Evolutionary conservation across 2,329 filamentous ascomycete species (phyloP).

Genomic region (Drechslerella stenobrocha): DNA sequence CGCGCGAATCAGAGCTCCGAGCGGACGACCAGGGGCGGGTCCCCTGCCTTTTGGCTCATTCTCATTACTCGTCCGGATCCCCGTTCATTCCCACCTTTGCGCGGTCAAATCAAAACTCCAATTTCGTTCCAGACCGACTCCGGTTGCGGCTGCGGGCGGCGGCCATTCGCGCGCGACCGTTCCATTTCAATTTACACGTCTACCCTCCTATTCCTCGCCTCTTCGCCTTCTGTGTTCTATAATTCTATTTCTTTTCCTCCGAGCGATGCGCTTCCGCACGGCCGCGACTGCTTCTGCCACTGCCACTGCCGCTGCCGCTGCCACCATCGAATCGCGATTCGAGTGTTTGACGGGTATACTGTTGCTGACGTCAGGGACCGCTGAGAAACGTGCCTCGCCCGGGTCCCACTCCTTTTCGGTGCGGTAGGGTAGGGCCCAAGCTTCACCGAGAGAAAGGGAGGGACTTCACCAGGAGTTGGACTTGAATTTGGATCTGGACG

Average conservation of each 20-base stretch:
- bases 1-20: slow-evolving; percentile 31
- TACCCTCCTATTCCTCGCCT: not conserved
- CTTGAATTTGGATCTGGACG: not conserved
- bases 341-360: not conserved
- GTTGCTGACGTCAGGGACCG: not conserved
- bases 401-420: not conserved
- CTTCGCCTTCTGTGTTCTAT: not conserved
- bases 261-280: not conserved
- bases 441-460: not conserved
- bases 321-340: slow-evolving; percentile 3
- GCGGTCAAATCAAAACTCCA: slow-evolving; percentile 1
- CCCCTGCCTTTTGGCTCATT: not conserved
- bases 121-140: slow-evolving; percentile 3
- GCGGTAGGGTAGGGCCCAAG: slow-evolving; percentile 3
- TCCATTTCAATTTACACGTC: not conserved
- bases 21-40: not conserved
- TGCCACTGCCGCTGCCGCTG: not conserved
- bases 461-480: not conserved
- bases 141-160: slow-evolving; percentile 6
- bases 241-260: not conserved
- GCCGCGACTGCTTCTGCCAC: slow-evolving; percentile 4
- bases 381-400: not conserved
- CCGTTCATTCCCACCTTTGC: slow-evolving; percentile 5
- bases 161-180: slow-evolving; percentile 5
- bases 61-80: not conserved